Evolutionary conservation across 176 grass and related monocot species (phyloP), one percentile per base, ranked within the genome.

Genomic region (Carex kokanica): DNA sequence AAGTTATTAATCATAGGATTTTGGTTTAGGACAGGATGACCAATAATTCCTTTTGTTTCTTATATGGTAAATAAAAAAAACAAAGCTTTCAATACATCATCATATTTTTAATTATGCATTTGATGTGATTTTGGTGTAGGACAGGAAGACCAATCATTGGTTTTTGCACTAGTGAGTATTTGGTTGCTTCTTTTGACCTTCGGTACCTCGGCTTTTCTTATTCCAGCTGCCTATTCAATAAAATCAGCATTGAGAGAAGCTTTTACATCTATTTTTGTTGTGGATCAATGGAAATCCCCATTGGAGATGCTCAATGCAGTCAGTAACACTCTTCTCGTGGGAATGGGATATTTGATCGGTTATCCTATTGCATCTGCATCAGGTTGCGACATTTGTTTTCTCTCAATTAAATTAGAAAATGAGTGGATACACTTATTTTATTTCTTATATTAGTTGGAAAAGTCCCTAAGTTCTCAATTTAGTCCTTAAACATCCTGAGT

Each of bases 91-190:
- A 16, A 75, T 27, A 64, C 3, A 54, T 27, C 25, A 60, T 61
- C 25, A 60, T 61, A 40, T 49, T 86, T 70, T 83, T 89, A 84
- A 86, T 49, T 40, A 60, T 91, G 73, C 25, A 78, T 90, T 84
- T 79, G 10, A 21, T 86, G 29, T 86, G 74, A 71, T 84, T 82
- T 90, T 88, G 81, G 88, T 92, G 21, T 95, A 95, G 89, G 93
- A 83, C 96, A 99, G 96, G 96, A 95, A 90, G 96, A 99, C 83
- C 70, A 87, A 62, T 92, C 96, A 11, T 81, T 94, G 89, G 80
- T 90, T 79, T 82, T 99, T 75, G 89, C 91, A 16, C 60, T 99
- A 13, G 90, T 86, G 54, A 99, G 89, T 77, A 89, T 95, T 36
- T 99, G 96, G 96, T 80, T 88, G 86, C 54, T 95, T 71, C 84